Evolutionary conservation across 1,139 yeast genomes (phyloP), one percentile per base, ranked within the genome.

Genomic region (Candida sp.): DNA sequence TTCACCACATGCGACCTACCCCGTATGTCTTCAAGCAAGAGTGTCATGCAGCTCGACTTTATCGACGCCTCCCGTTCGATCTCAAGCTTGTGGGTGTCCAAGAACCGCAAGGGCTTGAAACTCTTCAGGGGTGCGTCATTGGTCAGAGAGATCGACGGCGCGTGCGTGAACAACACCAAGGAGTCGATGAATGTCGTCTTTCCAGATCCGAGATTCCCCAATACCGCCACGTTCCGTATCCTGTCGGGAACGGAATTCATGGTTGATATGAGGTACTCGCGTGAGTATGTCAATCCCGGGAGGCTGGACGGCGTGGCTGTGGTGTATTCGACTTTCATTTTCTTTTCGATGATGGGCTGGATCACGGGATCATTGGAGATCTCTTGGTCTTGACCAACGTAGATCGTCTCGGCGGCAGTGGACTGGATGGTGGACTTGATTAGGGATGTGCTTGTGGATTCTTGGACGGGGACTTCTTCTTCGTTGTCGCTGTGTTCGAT

Each of bases 201-300:
- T 2, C 99, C 99, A n/a, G 90, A 84, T 60, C 90, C 90, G 3
- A 89, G 63, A 47, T 85, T 83, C 0, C 99, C 99, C n/a, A 87
- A 83, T 0, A 96, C 57, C 0, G 94, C 89, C n/a, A 93, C 71
- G 65, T 89, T 93, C 51, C 96, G 78, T 27, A 88, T 78, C 58
- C 88, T 84, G 12, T 84, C 85, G 0, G 97, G 92, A 1, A 82
- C 60, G 2, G 55, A 52, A 27, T 67, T 60, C 68, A 85, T 70
- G 46, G 83, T 63, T 8, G 75, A 70, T 4, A 75, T 58, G 74
- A 88, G 78, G 61, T 85, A 94, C 7, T 83, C 82, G 51, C 90
- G 78, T 3, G 90, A 81, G 60, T 85, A 92, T 0, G 66, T 67
- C 0, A 88, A 79, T 39, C 70, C 70, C 0, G 97, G 97, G 28